Evolutionary conservation across 2,329 filamentous ascomycete genomes (phyloP).

Genomic region (Diaporthe eres): DNA sequence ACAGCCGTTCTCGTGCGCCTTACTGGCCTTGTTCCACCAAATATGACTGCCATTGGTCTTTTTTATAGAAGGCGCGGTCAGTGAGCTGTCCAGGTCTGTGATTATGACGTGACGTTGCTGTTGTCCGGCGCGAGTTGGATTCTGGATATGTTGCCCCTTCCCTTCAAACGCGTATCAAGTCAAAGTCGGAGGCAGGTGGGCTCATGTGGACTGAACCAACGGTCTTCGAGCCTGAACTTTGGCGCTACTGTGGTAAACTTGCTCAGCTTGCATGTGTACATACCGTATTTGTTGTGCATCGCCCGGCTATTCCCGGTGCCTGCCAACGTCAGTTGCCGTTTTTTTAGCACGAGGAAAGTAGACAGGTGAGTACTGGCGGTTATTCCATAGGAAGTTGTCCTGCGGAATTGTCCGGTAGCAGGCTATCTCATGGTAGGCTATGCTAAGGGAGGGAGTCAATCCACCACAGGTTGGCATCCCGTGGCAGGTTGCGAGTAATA

Average conservation of each 20-base stretch:
- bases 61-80: neutral
- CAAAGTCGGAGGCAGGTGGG: neutral
- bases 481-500: too few relatives aligned
- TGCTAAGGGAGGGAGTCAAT: too few relatives aligned
- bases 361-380: neutral
- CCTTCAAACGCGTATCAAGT: neutral
- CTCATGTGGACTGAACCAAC: neutral
- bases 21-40: conserved; percentile 47
- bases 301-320: neutral
- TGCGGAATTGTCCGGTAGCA: too few relatives aligned
- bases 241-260: too few relatives aligned
- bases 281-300: neutral
- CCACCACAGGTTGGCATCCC: too few relatives aligned
- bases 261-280: neutral
- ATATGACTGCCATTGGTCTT: too few relatives aligned
- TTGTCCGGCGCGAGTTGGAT: neutral
- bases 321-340: neutral
- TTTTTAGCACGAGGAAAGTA: neutral
- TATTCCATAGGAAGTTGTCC: too few relatives aligned
- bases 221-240: neutral
- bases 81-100: too few relatives aligned
- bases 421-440: too few relatives aligned
- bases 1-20: conserved; percentile 54
- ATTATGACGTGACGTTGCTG: too few relatives aligned
- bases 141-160: neutral